Percentiles rank a stretch among this genome's conserved stretches.
These are phyloP conservation scores for Ganoderma leucocontextum DNA, from an alignment of 1,284 basidiomycete species.

Conservation along the genomic window DNA sequence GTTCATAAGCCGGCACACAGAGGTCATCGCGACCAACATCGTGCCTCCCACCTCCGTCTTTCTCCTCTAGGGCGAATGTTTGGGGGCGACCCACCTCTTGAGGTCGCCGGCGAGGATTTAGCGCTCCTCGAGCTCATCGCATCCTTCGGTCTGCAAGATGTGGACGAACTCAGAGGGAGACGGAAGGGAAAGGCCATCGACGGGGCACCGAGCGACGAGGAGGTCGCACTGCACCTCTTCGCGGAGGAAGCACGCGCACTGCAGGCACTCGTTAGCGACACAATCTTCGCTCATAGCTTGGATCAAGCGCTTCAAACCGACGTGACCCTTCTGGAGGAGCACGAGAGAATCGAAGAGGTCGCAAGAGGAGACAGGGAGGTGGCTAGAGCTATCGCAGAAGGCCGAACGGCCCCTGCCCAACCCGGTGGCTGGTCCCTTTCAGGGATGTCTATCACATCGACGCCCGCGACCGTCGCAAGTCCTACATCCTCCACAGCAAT, in stretches of 20 bases:
- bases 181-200: constrained; percentile 52
- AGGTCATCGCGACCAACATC: background rate
- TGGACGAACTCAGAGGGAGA: constrained; percentile 46
- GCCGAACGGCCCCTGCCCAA: constrained; percentile 37
- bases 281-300: constrained; percentile 49
- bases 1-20: background rate
- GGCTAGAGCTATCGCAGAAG: constrained; percentile 44
- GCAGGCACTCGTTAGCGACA: constrained; percentile 45
- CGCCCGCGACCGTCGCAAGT: background rate
- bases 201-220: constrained; percentile 50
- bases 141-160: constrained; percentile 46
- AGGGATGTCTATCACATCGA: background rate
- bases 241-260: constrained; percentile 47
- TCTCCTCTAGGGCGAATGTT: background rate
- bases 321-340: constrained; percentile 36
- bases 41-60: background rate
- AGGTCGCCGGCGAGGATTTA: background rate
- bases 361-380: constrained; percentile 46
- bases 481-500: background rate
- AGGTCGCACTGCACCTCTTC: constrained; percentile 56
- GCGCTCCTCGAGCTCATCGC: constrained; percentile 33
- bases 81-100: background rate
- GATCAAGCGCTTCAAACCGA: constrained; percentile 43
- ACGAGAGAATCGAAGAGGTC: constrained; percentile 41
- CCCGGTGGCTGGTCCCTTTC: background rate